These are phyloP conservation scores for Talaromyces sp. DNA, from an alignment of 2,329 filamentous ascomycete species.

Conservation along the genomic window DNA sequence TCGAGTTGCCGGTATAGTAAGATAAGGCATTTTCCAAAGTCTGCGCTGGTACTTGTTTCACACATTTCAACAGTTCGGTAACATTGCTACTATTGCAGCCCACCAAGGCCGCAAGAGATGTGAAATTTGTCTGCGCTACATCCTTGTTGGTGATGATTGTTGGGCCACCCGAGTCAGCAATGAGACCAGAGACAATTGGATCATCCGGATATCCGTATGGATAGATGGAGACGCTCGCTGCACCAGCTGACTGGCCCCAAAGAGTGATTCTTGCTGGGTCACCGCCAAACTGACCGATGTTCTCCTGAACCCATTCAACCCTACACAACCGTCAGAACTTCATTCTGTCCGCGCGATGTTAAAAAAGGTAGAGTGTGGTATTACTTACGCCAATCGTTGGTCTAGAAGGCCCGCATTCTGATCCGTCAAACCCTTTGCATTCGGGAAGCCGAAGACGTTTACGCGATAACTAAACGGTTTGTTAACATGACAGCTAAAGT, in stretches of 20 bases:
- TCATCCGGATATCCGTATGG: constrained; percentile 24
- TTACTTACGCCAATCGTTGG: not conserved
- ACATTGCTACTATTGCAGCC: constrained; percentile 23
- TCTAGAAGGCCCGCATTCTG: not conserved
- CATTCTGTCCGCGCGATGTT: too few species aligned
- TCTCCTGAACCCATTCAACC: constrained; percentile 3
- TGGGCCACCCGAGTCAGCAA: constrained; percentile 21
- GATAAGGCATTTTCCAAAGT: constrained; percentile 1
- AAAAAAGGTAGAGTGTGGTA: not conserved
- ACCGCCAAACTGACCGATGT: not conserved
- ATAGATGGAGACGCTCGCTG: constrained; percentile 12
- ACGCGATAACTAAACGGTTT: not conserved
- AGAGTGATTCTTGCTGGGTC: not conserved
- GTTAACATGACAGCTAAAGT: not conserved
- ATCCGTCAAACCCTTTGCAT: not conserved
- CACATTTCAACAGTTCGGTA: constrained; percentile 20
- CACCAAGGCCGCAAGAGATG: constrained; percentile 25
- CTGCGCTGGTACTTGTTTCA: not conserved
- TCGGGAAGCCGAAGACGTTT: constrained; percentile 6
- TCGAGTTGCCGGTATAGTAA: not conserved
- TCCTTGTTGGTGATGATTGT: constrained; percentile 14
- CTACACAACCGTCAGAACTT: not conserved
- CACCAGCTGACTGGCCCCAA: constrained; percentile 5
- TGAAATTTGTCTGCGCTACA: constrained; percentile 24
- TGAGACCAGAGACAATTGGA: constrained; percentile 22